Evolutionary conservation across 2,329 filamentous ascomycete genomes (phyloP), one percentile per base, ranked within the genome.

Genomic region (Fusarium subtropicale): DNA sequence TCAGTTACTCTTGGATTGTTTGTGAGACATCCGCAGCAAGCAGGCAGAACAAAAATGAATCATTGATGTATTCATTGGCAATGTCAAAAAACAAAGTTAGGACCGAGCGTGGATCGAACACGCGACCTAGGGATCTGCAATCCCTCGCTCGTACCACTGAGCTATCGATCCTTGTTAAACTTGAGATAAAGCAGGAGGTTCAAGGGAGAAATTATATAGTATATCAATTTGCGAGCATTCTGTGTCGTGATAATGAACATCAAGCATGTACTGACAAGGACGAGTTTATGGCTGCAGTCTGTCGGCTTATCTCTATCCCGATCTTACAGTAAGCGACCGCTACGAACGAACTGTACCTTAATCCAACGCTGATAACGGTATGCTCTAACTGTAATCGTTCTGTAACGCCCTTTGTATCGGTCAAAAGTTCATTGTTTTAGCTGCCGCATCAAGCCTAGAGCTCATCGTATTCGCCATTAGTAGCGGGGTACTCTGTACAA

Each of bases 51-150:
- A 26, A 48, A 24, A 24, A n/a, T 24, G 3, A 48, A 18, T 9
- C 4, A n/a, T 53, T 4, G 34, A 20, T 20, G 18, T 2, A 2
- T 18, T 20, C 3, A 3, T 16, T 9, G 13, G 5, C 2, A 28
- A 15, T 8, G 3, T 11, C 9, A 13, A 60, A 66, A 66, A 22
- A 1, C 9, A 24, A 10, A 0, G 5, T 2, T 7, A 69, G 66
- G 66, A 69, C 66, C 66, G 66, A 69, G 66, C 66, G 66, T 69
- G 66, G 66, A 69, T 69, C 57, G 66, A 69, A 69, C 66, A 69
- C 66, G 66, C 66, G 66, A 69, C 66, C 66, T 69, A 70, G 66
- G 66, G 66, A 69, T 69, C 66, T 69, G 66, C 66, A 69, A 67
- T 69, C 66, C 66, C 66, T 70, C 66, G 66, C 66, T 69, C 66